These are phyloP conservation scores for Blastomyces gilchristii DNA, from an alignment of 2,329 filamentous ascomycete genomes.

Conservation along the genomic window DNA sequence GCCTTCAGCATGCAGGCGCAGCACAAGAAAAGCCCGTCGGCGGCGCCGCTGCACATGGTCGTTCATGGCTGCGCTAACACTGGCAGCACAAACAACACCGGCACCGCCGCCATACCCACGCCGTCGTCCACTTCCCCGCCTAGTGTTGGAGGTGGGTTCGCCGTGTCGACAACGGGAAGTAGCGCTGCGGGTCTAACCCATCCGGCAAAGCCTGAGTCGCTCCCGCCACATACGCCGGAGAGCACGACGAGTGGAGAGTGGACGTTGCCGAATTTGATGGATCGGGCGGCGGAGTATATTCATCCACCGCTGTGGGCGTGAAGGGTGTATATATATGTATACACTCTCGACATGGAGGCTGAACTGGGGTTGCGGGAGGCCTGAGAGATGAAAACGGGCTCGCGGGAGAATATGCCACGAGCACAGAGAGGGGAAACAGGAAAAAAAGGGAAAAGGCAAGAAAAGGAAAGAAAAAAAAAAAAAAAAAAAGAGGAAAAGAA, in stretches of 20 bases:
- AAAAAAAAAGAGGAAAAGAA: neutral
- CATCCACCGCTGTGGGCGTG: slow-evolving; percentile 37
- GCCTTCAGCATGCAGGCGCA: slow-evolving; percentile 27
- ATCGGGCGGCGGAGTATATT: slow-evolving; percentile 40
- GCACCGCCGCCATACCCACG: neutral
- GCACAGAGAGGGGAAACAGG: neutral
- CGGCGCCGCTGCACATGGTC: slow-evolving; percentile 17
- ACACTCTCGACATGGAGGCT: neutral
- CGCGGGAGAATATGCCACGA: neutral
- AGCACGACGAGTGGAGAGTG: slow-evolving; percentile 39
- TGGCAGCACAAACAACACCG: neutral
- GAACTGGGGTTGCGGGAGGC: neutral
- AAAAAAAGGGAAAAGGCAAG: neutral
- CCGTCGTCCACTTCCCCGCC: neutral
- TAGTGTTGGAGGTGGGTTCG: slow-evolving; percentile 9
- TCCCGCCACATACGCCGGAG: slow-evolving; percentile 39
- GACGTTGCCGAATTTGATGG: slow-evolving; percentile 37
- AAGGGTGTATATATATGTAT: neutral
- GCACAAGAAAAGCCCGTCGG: slow-evolving; percentile 15
- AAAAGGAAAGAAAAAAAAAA: neutral
- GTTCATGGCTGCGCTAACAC: slow-evolving; percentile 1
- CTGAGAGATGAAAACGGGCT: neutral
- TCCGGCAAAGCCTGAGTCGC: slow-evolving; percentile 22
- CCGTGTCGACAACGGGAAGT: neutral
- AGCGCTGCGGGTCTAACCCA: neutral